Base-by-base conservation (phyloP, 305 asterid species). In the Rubia peregrina region DNA sequence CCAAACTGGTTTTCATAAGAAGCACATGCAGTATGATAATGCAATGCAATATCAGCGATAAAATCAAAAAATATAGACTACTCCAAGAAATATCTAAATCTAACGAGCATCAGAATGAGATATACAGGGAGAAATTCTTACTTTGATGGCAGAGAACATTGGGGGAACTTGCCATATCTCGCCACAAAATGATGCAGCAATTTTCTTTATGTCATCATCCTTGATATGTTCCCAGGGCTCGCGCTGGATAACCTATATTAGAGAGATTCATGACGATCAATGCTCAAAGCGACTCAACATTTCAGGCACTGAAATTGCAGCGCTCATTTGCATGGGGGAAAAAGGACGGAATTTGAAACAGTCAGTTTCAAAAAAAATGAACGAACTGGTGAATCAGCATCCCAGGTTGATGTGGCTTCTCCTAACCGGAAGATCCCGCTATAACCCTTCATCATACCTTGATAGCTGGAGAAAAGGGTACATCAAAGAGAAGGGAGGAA, bases 81-180 rank as follows among this genome's bases (percentile, higher is more conserved):
- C 59, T 21, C 2, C 24, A 53, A 24, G 49, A 42, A 42, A 61
- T 48, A 38, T 61, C 68, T 30, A 17, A 53, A 69, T 11, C n/a
- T 13, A 64, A 59, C 26, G 9, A 43, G 63, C 57, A 48, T 7
- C 30, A 43, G 24, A 65, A 41, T 21, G 41, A 24, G 44, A 41
- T 24, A 19, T 60, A 22, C 51, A 40, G 30, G 14, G 44, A 13
- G 36, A 33, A 75, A 48, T 60, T 68, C 90, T 82, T 85, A 92
- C 98, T 83, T 87, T 92, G 79, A 90, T 90, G 75, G 98, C 98
- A 46, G 98, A 90, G 85, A 92, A 92, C 96, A 92, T 89, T 13
- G 97, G 97, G 67, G 98, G 98, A 64, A 92, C 95, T 89, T 90
- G 98, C 89, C 93, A 90, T 79, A 80, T 90, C 83, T 90, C 96